phyloP scores from a whole-genome alignment of 495 filamentous ascomycete genomes.

The Niebla homalea region DNA sequence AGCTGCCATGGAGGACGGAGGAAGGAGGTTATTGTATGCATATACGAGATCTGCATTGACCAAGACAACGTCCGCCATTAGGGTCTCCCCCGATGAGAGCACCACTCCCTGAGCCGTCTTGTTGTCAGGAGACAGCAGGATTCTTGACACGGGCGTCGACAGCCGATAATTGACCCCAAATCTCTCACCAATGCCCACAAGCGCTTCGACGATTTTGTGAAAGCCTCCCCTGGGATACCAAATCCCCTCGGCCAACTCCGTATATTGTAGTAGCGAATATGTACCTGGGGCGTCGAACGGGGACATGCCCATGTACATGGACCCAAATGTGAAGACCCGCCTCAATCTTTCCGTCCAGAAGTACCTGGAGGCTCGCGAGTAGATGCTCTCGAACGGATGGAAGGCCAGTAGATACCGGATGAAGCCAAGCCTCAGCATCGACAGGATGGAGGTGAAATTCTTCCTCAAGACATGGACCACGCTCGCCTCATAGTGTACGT shows the following conservation, averaged over 20 bases:
- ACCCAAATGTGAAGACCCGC: conserved; percentile 57
- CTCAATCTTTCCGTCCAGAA: conserved; percentile 53
- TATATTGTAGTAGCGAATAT: conserved; percentile 59
- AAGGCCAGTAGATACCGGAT: conserved; percentile 37
- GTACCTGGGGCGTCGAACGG: conserved; percentile 61
- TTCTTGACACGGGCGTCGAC: conserved; percentile 32
- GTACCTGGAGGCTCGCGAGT: conserved; percentile 42
- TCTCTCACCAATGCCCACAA: conserved; percentile 41
- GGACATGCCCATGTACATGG: conserved; percentile 69
- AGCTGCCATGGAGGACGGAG: conserved; percentile 29
- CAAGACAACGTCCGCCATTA: conserved; percentile 48
- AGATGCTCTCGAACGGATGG: conserved; percentile 55
- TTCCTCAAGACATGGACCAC: conserved; percentile 44
- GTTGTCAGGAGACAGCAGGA: conserved; percentile 33
- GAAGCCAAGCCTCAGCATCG: conserved; percentile 39
- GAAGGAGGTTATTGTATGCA: conserved; percentile 53
- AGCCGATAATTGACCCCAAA: conserved; percentile 46
- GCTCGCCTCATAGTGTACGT: conserved; percentile 50
- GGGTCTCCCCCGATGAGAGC: conserved; percentile 34
- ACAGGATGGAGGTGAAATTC: conserved; percentile 44
- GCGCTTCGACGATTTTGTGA: conserved; percentile 41
- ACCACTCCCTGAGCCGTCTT: conserved; percentile 38
- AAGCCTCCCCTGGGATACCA: conserved; percentile 63
- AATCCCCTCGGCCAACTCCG: conserved; percentile 57
- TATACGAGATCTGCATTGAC: conserved; percentile 60